These are phyloP conservation scores for Yamadazyma nakazawae DNA, from an alignment of 805 yeast species.

Conservation along the genomic window DNA sequence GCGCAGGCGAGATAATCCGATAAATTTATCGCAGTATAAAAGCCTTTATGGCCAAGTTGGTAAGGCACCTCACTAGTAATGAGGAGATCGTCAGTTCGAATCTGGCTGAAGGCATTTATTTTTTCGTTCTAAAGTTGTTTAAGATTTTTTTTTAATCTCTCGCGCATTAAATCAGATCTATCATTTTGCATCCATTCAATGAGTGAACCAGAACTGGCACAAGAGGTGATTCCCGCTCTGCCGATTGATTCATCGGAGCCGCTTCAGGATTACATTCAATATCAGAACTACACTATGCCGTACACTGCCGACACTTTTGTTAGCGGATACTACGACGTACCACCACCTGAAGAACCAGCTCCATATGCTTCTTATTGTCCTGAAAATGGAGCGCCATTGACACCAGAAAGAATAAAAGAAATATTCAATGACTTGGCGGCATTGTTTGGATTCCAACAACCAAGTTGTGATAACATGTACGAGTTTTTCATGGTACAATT, in stretches of 20 bases:
- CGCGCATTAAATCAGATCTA: background rate
- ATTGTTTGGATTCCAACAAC: constrained; percentile 81
- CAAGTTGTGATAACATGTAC: constrained; percentile 72
- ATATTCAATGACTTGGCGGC: constrained; percentile 58
- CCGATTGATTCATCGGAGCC: background rate
- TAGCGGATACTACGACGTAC: background rate
- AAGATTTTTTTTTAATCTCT: background rate
- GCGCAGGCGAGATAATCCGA: no score
- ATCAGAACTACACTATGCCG: constrained; percentile 8
- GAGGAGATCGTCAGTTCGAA: constrained; percentile 26
- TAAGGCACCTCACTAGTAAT: constrained; percentile 22
- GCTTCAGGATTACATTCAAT: constrained; percentile 7
- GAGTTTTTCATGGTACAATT: constrained; percentile 77
- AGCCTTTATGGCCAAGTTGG: constrained; percentile 2
- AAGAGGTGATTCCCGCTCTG: background rate
- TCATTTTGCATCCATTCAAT: background rate
- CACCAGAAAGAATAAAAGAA: constrained; percentile 50
- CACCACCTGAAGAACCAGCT: background rate
- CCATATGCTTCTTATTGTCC: constrained; percentile 22
- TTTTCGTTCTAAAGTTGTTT: background rate
- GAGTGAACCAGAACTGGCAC: background rate
- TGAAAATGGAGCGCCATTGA: constrained; percentile 21
- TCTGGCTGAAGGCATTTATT: constrained; percentile 23
- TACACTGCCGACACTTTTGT: background rate
- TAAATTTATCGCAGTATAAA: no score